Evolutionary conservation across 768 basidiomycete genomes (phyloP).

Genomic region (Xanthoconium purpureum): DNA sequence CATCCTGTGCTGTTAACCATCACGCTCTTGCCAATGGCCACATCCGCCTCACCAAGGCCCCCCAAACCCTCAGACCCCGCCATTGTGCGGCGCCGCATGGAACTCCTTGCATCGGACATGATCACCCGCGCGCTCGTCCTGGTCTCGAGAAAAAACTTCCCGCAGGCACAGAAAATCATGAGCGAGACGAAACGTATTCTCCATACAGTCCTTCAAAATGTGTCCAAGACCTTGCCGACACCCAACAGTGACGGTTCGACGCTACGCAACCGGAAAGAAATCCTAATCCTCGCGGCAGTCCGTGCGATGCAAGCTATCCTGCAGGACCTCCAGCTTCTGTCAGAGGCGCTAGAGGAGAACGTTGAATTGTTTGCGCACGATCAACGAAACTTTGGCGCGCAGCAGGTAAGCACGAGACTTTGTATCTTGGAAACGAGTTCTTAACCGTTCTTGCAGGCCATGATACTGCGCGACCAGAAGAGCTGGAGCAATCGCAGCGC

Average conservation of each 20-base stretch:
- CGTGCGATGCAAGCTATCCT: conserved; percentile 81
- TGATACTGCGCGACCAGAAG: conserved; percentile 94
- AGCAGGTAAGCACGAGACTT: conserved; percentile 64
- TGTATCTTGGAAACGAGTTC: not conserved
- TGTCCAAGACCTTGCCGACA: conserved; percentile 68
- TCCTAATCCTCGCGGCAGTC: conserved; percentile 67
- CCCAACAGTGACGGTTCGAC: conserved; percentile 47
- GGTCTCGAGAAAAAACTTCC: conserved; percentile 86
- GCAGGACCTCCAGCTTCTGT: conserved; percentile 81
- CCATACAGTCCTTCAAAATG: conserved; percentile 83
- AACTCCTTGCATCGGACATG: conserved; percentile 95
- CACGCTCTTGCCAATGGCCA: conserved; percentile 68
- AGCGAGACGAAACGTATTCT: conserved; percentile 89
- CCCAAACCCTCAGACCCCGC: conserved; percentile 70
- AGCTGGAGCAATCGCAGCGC: conserved; percentile 91
- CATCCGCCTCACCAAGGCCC: conserved; percentile 31
- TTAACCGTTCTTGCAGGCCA: conserved; percentile 55
- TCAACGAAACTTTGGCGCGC: conserved; percentile 93
- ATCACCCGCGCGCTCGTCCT: conserved; percentile 91
- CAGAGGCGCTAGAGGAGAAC: conserved; percentile 88
- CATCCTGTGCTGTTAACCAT: conserved; percentile 94
- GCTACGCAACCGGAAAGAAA: conserved; percentile 72
- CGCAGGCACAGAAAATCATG: conserved; percentile 88
- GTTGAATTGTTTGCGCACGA: conserved; percentile 90
- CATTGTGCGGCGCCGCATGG: conserved; percentile 93